phyloP scores from a whole-genome alignment of 2,329 filamentous ascomycete species.

The Chrysoporthe deuterocubensis region DNA sequence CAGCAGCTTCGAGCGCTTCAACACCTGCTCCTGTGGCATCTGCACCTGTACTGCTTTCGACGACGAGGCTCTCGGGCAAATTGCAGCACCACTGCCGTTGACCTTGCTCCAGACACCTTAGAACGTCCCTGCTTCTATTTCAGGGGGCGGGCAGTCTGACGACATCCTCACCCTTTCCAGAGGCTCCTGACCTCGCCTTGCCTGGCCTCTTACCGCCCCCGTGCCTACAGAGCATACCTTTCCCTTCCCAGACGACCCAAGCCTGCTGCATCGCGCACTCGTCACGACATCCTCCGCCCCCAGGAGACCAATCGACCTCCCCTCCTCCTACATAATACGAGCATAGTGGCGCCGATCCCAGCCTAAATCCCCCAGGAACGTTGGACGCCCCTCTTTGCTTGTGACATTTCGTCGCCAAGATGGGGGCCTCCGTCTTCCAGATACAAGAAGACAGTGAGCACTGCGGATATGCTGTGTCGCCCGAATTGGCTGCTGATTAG shows the following conservation, averaged over 20 bases:
- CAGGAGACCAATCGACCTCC: not conserved
- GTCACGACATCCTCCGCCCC: not conserved
- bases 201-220: not conserved
- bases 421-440: constrained; percentile 84
- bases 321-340: not conserved
- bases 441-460: constrained; percentile 76
- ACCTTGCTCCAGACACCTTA: not conserved
- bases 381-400: constrained; percentile 17
- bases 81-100: not conserved
- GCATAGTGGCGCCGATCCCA: constrained; percentile 1
- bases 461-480: not conserved
- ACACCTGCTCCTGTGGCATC: not conserved
- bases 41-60: not conserved
- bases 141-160: not conserved
- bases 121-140: not conserved
- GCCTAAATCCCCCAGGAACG: constrained; percentile 3
- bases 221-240: not conserved
- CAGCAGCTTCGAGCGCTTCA: not conserved
- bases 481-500: constrained; percentile 8
- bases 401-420: constrained; percentile 52
- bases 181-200: not conserved
- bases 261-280: too few species aligned
- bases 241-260: not conserved
- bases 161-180: constrained; percentile 5
- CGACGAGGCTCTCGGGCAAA: not conserved